These are phyloP conservation scores for Daedalea quercina DNA, from an alignment of 768 basidiomycete genomes.

Conservation along the genomic window DNA sequence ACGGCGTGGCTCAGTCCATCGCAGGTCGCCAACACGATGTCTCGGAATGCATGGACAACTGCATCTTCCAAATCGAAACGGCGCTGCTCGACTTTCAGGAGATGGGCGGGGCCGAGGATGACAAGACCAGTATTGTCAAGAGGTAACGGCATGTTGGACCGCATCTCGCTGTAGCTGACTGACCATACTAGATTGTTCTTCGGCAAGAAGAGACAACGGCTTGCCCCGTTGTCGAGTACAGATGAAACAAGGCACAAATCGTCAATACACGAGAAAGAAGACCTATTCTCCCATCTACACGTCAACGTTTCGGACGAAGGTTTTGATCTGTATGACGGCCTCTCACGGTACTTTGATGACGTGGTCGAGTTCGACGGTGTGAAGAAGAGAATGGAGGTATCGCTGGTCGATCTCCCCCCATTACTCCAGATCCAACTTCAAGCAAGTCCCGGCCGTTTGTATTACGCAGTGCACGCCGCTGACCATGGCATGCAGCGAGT, in stretches of 20 bases:
- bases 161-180: neutral
- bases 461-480: neutral
- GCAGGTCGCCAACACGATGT: slow-evolving; percentile 95
- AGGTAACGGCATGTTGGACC: slow-evolving; percentile 40
- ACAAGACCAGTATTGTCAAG: slow-evolving; percentile 76
- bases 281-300: slow-evolving; percentile 89
- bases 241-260: slow-evolving; percentile 34
- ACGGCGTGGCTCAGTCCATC: neutral
- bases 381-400: slow-evolving; percentile 81
- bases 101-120: slow-evolving; percentile 36
- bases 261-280: slow-evolving; percentile 79
- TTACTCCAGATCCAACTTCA: slow-evolving; percentile 94
- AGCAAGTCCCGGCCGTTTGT: slow-evolving; percentile 38
- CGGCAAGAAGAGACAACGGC: slow-evolving; percentile 71
- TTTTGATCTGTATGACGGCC: slow-evolving; percentile 89
- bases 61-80: slow-evolving; percentile 97
- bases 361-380: slow-evolving; percentile 82
- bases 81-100: slow-evolving; percentile 72
- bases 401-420: slow-evolving; percentile 77
- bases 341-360: slow-evolving; percentile 88
- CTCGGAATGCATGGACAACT: slow-evolving; percentile 98
- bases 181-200: slow-evolving; percentile 64
- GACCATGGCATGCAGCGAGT: slow-evolving; percentile 52
- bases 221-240: slow-evolving; percentile 29
- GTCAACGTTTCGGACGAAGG: slow-evolving; percentile 89